phyloP scores from a whole-genome alignment of 1,139 yeast species.

The Candida sojae region DNA sequence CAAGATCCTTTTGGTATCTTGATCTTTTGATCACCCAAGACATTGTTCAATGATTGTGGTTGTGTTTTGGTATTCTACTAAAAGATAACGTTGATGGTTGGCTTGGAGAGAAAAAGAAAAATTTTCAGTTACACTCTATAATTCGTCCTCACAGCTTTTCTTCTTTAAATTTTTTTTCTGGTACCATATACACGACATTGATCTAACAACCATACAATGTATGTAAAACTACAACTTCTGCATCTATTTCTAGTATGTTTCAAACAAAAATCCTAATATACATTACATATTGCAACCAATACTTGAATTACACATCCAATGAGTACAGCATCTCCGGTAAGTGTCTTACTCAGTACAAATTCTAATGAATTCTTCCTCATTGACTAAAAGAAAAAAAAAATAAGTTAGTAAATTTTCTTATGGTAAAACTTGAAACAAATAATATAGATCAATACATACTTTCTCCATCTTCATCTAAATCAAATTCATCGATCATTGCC shows the following conservation, averaged over 20 bases:
- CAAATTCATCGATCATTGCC: constrained; percentile 98
- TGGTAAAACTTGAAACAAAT: neutral
- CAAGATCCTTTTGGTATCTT: constrained; percentile 40
- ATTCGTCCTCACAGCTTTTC: no score
- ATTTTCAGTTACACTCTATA: neutral
- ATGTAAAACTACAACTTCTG: no score
- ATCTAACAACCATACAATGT: no score
- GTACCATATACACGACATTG: no score
- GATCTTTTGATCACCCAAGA: constrained; percentile 40
- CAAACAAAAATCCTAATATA: neutral
- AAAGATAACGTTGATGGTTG: neutral
- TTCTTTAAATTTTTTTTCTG: no score
- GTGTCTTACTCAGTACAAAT: constrained; percentile 68
- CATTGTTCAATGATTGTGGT: constrained; percentile 20
- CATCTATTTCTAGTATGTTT: no score
- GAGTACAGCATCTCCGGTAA: no score
- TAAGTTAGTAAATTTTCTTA: constrained; percentile 18
- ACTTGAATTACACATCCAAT: neutral
- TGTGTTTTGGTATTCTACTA: no score
- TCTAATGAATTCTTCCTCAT: constrained; percentile 89
- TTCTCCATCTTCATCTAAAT: constrained; percentile 94
- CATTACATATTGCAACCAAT: neutral
- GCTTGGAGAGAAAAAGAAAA: neutral
- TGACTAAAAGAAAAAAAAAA: constrained; percentile 38
- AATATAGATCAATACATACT: constrained; percentile 38